phyloP scores from a whole-genome alignment of 208 protist species.

The Leptomonas seymouri region DNA sequence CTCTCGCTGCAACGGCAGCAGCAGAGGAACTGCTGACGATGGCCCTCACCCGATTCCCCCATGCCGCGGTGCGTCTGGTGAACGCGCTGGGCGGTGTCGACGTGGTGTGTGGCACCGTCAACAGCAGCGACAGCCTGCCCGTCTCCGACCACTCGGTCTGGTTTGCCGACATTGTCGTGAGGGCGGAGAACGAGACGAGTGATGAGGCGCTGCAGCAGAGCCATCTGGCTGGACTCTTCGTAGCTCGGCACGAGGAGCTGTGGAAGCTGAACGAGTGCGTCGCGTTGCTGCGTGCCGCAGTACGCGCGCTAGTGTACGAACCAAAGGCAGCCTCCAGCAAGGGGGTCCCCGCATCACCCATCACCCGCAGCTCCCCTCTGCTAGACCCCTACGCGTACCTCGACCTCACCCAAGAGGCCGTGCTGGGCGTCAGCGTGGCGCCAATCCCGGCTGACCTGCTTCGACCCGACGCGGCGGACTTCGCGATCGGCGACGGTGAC shows the following conservation, averaged over 20 bases:
- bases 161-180: conserved; percentile 4
- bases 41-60: conserved; percentile 64
- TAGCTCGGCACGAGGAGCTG: conserved; percentile 70
- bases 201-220: conserved; percentile 13
- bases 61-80: conserved; percentile 56
- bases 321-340: neutral
- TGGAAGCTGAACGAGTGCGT: conserved; percentile 66
- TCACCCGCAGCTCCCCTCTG: conserved; percentile 5
- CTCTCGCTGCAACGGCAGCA: conserved; percentile 38
- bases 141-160: conserved; percentile 22
- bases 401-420: conserved; percentile 38
- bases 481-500: conserved; percentile 4
- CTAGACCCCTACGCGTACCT: conserved; percentile 22
- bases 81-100: conserved; percentile 46
- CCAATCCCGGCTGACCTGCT: conserved; percentile 61
- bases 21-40: conserved; percentile 48
- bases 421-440: conserved; percentile 43
- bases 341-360: neutral
- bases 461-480: conserved; percentile 30
- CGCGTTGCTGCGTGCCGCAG: conserved; percentile 22
- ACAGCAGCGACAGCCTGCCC: conserved; percentile 2
- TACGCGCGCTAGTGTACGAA: conserved; percentile 14
- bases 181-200: conserved; percentile 4
- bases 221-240: conserved; percentile 57
- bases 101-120: conserved; percentile 21